Base-by-base conservation (phyloP, 305 asterid genomes). In the Fraxinus xanthoxyloides region DNA sequence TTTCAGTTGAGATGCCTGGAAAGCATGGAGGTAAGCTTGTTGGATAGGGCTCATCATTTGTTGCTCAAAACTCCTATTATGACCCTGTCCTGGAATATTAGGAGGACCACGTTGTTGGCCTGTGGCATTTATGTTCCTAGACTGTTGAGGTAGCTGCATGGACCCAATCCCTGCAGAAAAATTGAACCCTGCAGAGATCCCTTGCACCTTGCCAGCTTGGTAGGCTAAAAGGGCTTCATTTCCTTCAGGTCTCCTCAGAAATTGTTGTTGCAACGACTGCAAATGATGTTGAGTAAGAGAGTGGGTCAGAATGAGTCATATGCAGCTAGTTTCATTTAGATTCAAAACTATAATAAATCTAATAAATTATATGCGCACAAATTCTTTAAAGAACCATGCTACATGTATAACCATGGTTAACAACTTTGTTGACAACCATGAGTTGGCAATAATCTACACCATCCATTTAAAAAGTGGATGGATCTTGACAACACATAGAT, bases 211-310 rank as follows among this genome's bases (percentile, higher is more conserved):
- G 76, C 95, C 98, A 86, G 93, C 85, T 88, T 95, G 99, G 84
- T 92, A 95, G 69, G 95, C 90, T 81, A 93, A 82, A 84, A 85
- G 87, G 74, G 94, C 88, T 51, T 92, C 98, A 82, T 89, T 92
- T 76, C 96, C 98, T 43, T 95, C 99, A 72, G 97, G 91, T 87
- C 98, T 92, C 87, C 96, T 92, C 82, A 92, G 84, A 84, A 92
- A 91, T 74, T 92, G 98, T 83, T 93, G 97, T 77, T 89, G 97
- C 85, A 93, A 86, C 10, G 90, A 79, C 98, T 92, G 92, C 89
- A 87, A 72, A 85, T 69, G 34, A 65, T 31, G 85, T 75, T 54
- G 77, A 77, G 59, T 77, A 80, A 30, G 24, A 30, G 24, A 81
- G 75, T 54, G 59, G 24, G 17, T 19, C 26, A 23, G 56, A 61